These are phyloP conservation scores for Ceratonia siliqua DNA, from an alignment of 306 rosid genomes.

Conservation along the genomic window DNA sequence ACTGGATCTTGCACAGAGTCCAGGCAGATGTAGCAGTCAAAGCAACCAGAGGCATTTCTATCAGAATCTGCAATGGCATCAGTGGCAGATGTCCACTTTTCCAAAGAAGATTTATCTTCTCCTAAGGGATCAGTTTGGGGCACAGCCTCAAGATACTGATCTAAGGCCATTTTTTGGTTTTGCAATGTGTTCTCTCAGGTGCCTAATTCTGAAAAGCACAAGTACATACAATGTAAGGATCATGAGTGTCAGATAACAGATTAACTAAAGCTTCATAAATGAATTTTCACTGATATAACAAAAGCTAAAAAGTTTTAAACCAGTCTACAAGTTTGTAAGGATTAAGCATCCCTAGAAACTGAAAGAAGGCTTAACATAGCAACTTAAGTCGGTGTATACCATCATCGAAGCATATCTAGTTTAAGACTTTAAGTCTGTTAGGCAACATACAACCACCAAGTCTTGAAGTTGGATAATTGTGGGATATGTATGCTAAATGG, in stretches of 20 bases:
- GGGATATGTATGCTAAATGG: not conserved
- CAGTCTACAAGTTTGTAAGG: slow-evolving; percentile 8
- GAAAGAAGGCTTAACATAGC: slow-evolving; percentile 20
- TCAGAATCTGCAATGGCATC: slow-evolving; percentile 43
- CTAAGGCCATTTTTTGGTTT: slow-evolving; percentile 48
- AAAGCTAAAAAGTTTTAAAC: not conserved
- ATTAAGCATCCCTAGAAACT: not conserved
- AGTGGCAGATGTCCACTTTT: slow-evolving; percentile 48
- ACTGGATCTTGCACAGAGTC: slow-evolving; percentile 86
- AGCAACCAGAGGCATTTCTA: slow-evolving; percentile 44
- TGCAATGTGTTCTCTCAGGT: not conserved
- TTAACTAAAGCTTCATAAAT: not conserved
- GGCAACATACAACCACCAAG: not conserved
- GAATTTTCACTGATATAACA: not conserved
- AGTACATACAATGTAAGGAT: slow-evolving; percentile 13
- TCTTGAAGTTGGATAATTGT: not conserved
- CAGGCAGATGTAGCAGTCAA: slow-evolving; percentile 92
- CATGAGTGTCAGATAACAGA: not conserved
- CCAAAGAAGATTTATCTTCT: slow-evolving; percentile 42
- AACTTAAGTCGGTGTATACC: not conserved
- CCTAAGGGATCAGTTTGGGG: slow-evolving; percentile 32
- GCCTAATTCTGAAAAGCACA: slow-evolving; percentile 30
- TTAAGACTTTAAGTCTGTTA: not conserved
- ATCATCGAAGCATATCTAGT: not conserved
- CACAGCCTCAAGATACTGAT: slow-evolving; percentile 43